Conservation (phyloP, 345 rosid species). For the Hypericum perforatum region DNA sequence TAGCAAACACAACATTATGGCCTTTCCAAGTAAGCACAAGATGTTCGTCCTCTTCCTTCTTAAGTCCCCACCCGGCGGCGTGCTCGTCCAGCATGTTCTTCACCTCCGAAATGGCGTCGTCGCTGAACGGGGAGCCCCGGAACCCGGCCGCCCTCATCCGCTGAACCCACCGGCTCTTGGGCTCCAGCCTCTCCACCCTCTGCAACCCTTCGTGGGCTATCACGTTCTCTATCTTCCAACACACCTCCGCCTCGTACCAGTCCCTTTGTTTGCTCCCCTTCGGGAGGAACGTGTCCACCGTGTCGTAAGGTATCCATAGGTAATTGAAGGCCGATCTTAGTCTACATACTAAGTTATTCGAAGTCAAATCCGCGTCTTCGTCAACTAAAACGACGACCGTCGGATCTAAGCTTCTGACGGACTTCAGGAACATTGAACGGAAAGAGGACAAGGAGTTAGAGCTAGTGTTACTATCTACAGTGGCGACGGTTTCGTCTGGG, state of each 20-base stretch:
- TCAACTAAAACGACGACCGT: conserved; percentile 62
- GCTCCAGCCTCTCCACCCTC: conserved; percentile 73
- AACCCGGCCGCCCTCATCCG: conserved; percentile 59
- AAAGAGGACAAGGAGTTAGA: conserved; percentile 20
- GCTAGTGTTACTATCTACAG: conserved; percentile 14
- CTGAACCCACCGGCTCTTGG: conserved; percentile 61
- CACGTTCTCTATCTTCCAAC: conserved; percentile 88
- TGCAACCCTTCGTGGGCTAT: conserved; percentile 60
- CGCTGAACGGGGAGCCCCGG: conserved; percentile 37
- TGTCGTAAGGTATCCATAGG: conserved; percentile 85
- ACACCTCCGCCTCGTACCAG: conserved; percentile 69
- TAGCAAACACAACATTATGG: conserved; percentile 83
- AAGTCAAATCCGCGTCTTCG: conserved; percentile 76
- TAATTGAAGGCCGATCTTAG: conserved; percentile 61
- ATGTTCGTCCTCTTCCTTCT: conserved; percentile 61
- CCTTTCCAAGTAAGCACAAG: conserved; percentile 94
- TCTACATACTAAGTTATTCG: conserved; percentile 46
- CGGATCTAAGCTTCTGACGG: conserved; percentile 53
- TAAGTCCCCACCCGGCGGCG: conserved; percentile 88
- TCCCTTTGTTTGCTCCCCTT: conserved; percentile 62
- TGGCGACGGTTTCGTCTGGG: conserved; percentile 63
- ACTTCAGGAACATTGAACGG: conserved; percentile 48
- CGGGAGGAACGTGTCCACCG: conserved; percentile 61
- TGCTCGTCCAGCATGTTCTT: conserved; percentile 80
- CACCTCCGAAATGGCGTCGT: conserved; percentile 50